A percentile compares a stretch with the other conserved stretches of the same genome.
Evolutionary conservation across 345 rosid genomes (phyloP).

Genomic region (Salix viminalis): DNA sequence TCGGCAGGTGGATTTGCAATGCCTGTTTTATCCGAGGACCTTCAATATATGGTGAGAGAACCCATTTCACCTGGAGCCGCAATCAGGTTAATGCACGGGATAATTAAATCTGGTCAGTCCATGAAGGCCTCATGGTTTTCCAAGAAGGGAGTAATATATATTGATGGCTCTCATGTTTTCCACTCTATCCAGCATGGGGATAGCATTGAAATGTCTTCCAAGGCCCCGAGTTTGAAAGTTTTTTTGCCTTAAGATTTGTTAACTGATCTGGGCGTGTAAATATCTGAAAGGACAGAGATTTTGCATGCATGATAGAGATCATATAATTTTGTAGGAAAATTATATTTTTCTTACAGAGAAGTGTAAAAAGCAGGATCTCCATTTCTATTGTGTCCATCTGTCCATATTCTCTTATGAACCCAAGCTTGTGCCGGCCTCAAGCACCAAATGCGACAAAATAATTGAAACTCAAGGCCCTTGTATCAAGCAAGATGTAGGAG

Average conservation of each 20-base stretch:
- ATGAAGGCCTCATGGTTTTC: slow-evolving; percentile 63
- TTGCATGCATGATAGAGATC: neutral
- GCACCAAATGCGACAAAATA: too few species aligned
- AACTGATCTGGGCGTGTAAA: neutral
- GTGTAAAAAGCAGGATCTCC: too few species aligned
- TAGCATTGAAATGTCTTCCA: slow-evolving; percentile 52
- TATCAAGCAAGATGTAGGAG: too few species aligned
- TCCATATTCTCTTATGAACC: too few species aligned
- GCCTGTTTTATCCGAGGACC: slow-evolving; percentile 64
- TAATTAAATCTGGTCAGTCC: slow-evolving; percentile 42
- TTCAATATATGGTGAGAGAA: slow-evolving; percentile 88
- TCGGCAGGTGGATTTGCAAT: slow-evolving; percentile 82
- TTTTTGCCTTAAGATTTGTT: slow-evolving; percentile 41
- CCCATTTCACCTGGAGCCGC: slow-evolving; percentile 57
- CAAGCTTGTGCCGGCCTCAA: too few species aligned
- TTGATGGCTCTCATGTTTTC: slow-evolving; percentile 71
- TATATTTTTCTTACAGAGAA: too few species aligned
- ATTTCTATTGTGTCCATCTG: too few species aligned
- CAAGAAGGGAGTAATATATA: slow-evolving; percentile 54
- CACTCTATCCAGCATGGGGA: slow-evolving; percentile 52
- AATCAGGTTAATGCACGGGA: slow-evolving; percentile 53
- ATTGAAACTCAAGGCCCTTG: too few species aligned
- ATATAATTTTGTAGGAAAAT: too few species aligned
- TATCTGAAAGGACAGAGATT: neutral
- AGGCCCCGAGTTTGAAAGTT: slow-evolving; percentile 61